Conservation (phyloP, 768 basidiomycete species). For the Chiua virens region DNA sequence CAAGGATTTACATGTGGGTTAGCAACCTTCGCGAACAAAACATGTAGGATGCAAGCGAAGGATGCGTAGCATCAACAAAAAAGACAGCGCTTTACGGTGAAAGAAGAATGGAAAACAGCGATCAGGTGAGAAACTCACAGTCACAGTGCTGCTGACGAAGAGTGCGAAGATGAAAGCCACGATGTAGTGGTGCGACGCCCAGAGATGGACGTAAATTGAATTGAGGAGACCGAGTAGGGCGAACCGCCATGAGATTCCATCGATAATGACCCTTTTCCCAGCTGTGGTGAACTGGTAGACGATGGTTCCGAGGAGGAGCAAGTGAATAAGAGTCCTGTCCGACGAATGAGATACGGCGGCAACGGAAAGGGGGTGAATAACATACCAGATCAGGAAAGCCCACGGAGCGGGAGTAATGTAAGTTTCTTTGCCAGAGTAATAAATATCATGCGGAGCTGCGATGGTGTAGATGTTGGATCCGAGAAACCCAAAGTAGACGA, state of each 20-base stretch:
- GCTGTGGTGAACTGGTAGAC: conserved; percentile 83
- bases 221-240: conserved; percentile 86
- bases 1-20: conserved; percentile 7
- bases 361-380: background rate
- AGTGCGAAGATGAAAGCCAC: conserved; percentile 85
- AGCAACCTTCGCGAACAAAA: conserved; percentile 7
- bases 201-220: conserved; percentile 85
- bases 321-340: conserved; percentile 79
- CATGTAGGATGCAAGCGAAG: background rate
- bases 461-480: conserved; percentile 89
- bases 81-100: conserved; percentile 3
- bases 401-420: conserved; percentile 94
- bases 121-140: conserved; percentile 30
- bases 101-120: conserved; percentile 15
- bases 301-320: conserved; percentile 87
- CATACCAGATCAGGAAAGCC: conserved; percentile 88
- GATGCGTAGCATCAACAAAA: conserved; percentile 1
- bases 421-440: conserved; percentile 77
- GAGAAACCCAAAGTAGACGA: conserved; percentile 84
- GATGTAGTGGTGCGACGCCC: conserved; percentile 76
- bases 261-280: conserved; percentile 79
- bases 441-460: conserved; percentile 69
- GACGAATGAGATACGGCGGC: conserved; percentile 12
- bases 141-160: conserved; percentile 76
- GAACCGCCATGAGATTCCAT: conserved; percentile 90